Evolutionary conservation across 1,284 basidiomycete species (phyloP).

Genomic region (Volvariella volvacea): DNA sequence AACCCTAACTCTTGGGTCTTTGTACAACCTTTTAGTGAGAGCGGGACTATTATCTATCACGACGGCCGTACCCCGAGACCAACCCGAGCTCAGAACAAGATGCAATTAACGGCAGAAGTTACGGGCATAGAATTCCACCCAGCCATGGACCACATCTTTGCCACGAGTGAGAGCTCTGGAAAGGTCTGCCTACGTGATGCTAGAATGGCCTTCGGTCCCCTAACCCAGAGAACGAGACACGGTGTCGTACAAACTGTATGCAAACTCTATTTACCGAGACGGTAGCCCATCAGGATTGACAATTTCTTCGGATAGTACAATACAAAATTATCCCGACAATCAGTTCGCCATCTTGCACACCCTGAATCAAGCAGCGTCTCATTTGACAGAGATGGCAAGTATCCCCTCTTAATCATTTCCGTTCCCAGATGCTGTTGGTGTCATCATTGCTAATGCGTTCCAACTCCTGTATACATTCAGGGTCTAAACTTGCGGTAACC

Average conservation of each 20-base stretch:
- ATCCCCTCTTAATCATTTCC: background rate
- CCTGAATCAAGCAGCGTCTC: slow-evolving; percentile 61
- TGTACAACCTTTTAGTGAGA: slow-evolving; percentile 37
- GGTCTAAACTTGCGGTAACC: slow-evolving; percentile 53
- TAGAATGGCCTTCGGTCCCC: slow-evolving; percentile 68
- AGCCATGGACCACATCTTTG: slow-evolving; percentile 56
- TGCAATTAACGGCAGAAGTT: slow-evolving; percentile 48
- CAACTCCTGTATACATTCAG: slow-evolving; percentile 32
- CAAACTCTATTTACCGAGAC: background rate
- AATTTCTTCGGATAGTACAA: slow-evolving; percentile 49
- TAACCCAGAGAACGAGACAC: slow-evolving; percentile 30
- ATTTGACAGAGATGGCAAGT: slow-evolving; percentile 58
- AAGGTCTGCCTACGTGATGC: slow-evolving; percentile 60
- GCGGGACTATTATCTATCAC: slow-evolving; percentile 57
- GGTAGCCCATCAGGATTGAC: background rate
- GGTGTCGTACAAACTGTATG: slow-evolving; percentile 50
- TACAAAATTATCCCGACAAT: slow-evolving; percentile 49
- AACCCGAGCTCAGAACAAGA: slow-evolving; percentile 36
- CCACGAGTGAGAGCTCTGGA: slow-evolving; percentile 52
- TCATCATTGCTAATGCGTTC: slow-evolving; percentile 7
- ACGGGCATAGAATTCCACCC: slow-evolving; percentile 63
- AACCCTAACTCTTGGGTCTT: no score
- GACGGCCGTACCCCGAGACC: slow-evolving; percentile 32
- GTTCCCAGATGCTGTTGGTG: background rate
- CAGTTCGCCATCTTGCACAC: slow-evolving; percentile 33